Percentiles rank a stretch among this genome's conserved stretches.
Evolutionary conservation across 805 yeast genomes (phyloP).

Genomic region (Pichia heedii): DNA sequence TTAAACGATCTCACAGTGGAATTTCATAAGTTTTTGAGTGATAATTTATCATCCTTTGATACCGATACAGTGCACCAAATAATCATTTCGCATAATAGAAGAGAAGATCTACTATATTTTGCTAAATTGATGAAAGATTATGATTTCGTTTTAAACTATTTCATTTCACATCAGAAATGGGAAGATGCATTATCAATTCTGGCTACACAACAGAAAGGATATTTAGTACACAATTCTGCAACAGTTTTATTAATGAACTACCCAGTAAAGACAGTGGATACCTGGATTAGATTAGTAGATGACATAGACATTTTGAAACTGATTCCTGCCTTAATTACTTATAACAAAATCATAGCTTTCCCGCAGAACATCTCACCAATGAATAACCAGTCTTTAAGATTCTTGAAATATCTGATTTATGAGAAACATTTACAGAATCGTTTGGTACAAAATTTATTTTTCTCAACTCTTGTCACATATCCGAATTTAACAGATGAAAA

Average conservation of each 20-base stretch:
- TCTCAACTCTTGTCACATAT: conserved; percentile 55
- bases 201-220: conserved; percentile 37
- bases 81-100: conserved; percentile 55
- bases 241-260: conserved; percentile 57
- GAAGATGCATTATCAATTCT: conserved; percentile 53
- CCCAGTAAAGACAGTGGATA: conserved; percentile 62
- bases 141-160: conserved; percentile 57
- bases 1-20: conserved; percentile 18
- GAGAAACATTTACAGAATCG: conserved; percentile 34
- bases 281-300: conserved; percentile 59
- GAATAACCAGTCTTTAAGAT: conserved; percentile 58
- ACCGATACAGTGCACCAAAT: conserved; percentile 63
- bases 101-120: conserved; percentile 52
- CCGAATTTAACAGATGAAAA: conserved; percentile 35
- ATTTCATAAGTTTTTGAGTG: conserved; percentile 41
- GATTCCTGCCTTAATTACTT: conserved; percentile 68
- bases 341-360: conserved; percentile 39
- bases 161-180: conserved; percentile 70
- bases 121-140: conserved; percentile 63
- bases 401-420: conserved; percentile 46
- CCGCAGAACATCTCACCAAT: conserved; percentile 29
- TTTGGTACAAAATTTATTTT: conserved; percentile 58
- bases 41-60: conserved; percentile 46
- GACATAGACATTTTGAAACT: conserved; percentile 52
- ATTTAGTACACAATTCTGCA: conserved; percentile 56